Evolutionary conservation across 192 early-diverging fungal genomes (phyloP).

Genomic region (Coemansia sp.): DNA sequence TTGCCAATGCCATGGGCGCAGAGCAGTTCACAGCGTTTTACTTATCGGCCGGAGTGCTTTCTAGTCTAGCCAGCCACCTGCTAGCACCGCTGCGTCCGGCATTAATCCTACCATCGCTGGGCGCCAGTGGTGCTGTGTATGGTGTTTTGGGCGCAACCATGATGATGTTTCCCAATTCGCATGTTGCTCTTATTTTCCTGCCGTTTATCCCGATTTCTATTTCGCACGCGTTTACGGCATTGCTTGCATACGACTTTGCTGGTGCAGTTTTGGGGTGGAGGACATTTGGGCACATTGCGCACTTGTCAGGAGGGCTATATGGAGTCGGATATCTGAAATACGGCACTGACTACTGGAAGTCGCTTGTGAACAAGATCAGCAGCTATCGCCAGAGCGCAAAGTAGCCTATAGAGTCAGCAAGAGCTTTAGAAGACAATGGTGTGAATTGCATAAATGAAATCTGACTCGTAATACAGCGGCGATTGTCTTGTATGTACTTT

Average conservation of each 20-base stretch:
- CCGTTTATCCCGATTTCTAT: constrained; percentile 57
- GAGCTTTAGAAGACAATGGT: too few species aligned
- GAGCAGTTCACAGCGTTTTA: constrained; percentile 82
- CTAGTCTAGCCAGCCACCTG: constrained; percentile 68
- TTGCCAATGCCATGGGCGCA: constrained; percentile 56
- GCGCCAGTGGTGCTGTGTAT: constrained; percentile 82
- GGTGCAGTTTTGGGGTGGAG: constrained; percentile 73
- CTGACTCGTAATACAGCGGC: too few species aligned
- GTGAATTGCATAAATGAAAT: too few species aligned
- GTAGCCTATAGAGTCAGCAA: too few species aligned
- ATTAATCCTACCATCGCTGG: constrained; percentile 64
- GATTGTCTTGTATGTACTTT: too few species aligned
- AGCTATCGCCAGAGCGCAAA: neutral
- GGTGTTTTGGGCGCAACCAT: constrained; percentile 63
- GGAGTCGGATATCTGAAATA: constrained; percentile 60
- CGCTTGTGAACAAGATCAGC: neutral
- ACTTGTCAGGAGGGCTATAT: constrained; percentile 64
- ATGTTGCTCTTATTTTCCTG: constrained; percentile 62
- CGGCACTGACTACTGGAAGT: constrained; percentile 34
- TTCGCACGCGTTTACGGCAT: constrained; percentile 62
- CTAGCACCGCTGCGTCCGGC: constrained; percentile 38
- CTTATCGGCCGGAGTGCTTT: constrained; percentile 62
- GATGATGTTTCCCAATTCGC: constrained; percentile 57
- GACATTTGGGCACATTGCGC: constrained; percentile 74
- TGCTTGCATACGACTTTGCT: constrained; percentile 67